phyloP scores from a whole-genome alignment of 2,329 filamentous ascomycete species.

The Fusarium devonianum region DNA sequence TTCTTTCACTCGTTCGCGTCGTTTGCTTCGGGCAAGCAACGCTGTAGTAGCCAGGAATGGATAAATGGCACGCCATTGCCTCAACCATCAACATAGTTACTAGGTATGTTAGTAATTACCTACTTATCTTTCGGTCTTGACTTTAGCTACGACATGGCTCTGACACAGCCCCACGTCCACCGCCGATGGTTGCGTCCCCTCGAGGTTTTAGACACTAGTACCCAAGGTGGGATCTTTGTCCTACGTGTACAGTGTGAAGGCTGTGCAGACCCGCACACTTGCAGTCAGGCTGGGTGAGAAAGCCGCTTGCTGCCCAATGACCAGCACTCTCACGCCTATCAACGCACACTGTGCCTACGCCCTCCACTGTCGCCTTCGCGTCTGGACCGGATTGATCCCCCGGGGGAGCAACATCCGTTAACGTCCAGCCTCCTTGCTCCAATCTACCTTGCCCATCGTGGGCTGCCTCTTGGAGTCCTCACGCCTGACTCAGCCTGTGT shows the following conservation, averaged over 20 bases:
- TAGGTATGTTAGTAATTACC: slow-evolving; percentile 5
- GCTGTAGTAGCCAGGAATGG: no score
- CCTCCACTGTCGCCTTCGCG: slow-evolving; percentile 2
- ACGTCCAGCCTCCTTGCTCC: slow-evolving; percentile 17
- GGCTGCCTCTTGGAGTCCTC: slow-evolving; percentile 23
- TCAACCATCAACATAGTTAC: no score
- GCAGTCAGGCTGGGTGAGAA: neutral
- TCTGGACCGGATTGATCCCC: slow-evolving; percentile 6
- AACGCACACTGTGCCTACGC: slow-evolving; percentile 19
- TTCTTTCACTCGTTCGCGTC: neutral
- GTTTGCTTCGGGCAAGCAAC: neutral
- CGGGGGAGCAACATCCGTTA: neutral
- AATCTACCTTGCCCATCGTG: slow-evolving; percentile 6
- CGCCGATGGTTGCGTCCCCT: slow-evolving; percentile 4
- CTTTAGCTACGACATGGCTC: neutral
- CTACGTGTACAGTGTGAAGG: slow-evolving; percentile 16
- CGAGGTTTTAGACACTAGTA: slow-evolving; percentile 12
- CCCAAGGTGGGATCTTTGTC: neutral
- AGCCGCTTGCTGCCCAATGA: slow-evolving; percentile 12
- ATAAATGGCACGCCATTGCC: no score
- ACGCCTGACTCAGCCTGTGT: neutral
- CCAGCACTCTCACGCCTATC: neutral
- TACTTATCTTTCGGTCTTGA: slow-evolving; percentile 13
- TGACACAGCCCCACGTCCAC: slow-evolving; percentile 19
- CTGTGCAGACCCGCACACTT: slow-evolving; percentile 16